A percentile compares a stretch with the other conserved stretches of the same genome.
Conservation (phyloP, 805 yeast species). For the Ogataea parapolymorpha region DNA sequence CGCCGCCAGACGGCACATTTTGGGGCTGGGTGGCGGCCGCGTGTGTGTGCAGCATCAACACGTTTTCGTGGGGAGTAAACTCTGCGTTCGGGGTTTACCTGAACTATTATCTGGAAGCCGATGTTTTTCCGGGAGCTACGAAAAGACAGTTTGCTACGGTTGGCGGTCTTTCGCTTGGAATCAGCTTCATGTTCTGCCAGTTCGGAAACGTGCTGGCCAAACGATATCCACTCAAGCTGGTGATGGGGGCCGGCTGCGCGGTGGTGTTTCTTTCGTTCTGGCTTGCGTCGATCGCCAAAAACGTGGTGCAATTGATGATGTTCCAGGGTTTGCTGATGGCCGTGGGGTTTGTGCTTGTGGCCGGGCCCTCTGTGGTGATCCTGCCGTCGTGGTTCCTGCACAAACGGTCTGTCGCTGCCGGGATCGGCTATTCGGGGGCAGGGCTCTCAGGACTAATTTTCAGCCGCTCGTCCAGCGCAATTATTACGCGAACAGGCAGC, state of each 20-base stretch:
- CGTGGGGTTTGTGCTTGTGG: slow-evolving; percentile 41
- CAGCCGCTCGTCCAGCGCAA: slow-evolving; percentile 39
- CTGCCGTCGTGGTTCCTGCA: slow-evolving; percentile 51
- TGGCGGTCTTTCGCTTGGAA: slow-evolving; percentile 50
- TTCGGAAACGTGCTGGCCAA: slow-evolving; percentile 45
- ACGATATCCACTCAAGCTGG: slow-evolving; percentile 46
- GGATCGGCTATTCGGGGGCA: slow-evolving; percentile 47
- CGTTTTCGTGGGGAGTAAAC: slow-evolving; percentile 54
- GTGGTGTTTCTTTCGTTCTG: slow-evolving; percentile 40
- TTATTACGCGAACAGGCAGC: slow-evolving; percentile 40
- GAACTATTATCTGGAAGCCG: slow-evolving; percentile 40
- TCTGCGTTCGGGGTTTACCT: slow-evolving; percentile 54
- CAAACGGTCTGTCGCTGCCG: slow-evolving; percentile 44
- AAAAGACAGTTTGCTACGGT: slow-evolving; percentile 51
- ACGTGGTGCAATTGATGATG: slow-evolving; percentile 43
- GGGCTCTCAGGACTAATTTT: slow-evolving; percentile 53
- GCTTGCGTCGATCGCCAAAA: slow-evolving; percentile 42
- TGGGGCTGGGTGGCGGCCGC: slow-evolving; percentile 49
- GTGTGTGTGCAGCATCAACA: slow-evolving; percentile 31
- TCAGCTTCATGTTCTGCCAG: slow-evolving; percentile 64
- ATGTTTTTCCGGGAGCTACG: slow-evolving; percentile 46
- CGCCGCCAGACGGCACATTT: slow-evolving; percentile 43
- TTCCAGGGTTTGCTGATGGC: slow-evolving; percentile 48
- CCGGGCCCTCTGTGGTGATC: slow-evolving; percentile 33
- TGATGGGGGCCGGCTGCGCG: slow-evolving; percentile 41